phyloP scores from a whole-genome alignment of 768 basidiomycete species.

The Boletus pseudo-olivaceus region DNA sequence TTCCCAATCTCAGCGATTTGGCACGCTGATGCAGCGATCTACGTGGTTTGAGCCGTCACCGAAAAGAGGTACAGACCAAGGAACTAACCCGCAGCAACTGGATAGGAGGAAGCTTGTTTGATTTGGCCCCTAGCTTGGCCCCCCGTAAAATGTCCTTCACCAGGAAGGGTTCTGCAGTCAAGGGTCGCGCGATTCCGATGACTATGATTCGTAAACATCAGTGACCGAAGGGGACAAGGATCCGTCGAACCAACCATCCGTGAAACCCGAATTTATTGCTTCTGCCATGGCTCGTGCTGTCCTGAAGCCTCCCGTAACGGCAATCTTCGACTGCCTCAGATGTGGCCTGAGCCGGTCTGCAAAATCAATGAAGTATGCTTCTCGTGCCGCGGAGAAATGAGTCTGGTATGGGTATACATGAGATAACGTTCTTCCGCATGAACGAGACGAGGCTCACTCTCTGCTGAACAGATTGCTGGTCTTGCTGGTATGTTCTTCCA shows the following conservation, averaged over 20 bases:
- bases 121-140: slow-evolving; percentile 20
- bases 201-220: slow-evolving; percentile 14
- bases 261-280: slow-evolving; percentile 21
- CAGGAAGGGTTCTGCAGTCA: slow-evolving; percentile 30
- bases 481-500: slow-evolving; percentile 36
- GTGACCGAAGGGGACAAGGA: background rate
- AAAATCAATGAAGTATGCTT: slow-evolving; percentile 33
- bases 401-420: slow-evolving; percentile 5
- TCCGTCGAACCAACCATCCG: slow-evolving; percentile 23
- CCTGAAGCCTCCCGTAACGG: slow-evolving; percentile 32
- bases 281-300: slow-evolving; percentile 27
- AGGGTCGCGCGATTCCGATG: slow-evolving; percentile 29
- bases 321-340: slow-evolving; percentile 24
- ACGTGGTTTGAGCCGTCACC: background rate
- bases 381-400: slow-evolving; percentile 11
- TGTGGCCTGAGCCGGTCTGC: slow-evolving; percentile 27
- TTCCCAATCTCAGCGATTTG: slow-evolving; percentile 35
- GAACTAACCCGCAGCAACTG: slow-evolving; percentile 30
- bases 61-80: background rate
- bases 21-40: slow-evolving; percentile 30
- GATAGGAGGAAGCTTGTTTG: slow-evolving; percentile 36
- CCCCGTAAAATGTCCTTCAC: slow-evolving; percentile 29
- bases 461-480: background rate
- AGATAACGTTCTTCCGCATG: background rate
- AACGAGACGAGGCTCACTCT: slow-evolving; percentile 8